Evolutionary conservation across 2,329 filamentous ascomycete species (phyloP).

Genomic region (Sporothrix euskadiensis): DNA sequence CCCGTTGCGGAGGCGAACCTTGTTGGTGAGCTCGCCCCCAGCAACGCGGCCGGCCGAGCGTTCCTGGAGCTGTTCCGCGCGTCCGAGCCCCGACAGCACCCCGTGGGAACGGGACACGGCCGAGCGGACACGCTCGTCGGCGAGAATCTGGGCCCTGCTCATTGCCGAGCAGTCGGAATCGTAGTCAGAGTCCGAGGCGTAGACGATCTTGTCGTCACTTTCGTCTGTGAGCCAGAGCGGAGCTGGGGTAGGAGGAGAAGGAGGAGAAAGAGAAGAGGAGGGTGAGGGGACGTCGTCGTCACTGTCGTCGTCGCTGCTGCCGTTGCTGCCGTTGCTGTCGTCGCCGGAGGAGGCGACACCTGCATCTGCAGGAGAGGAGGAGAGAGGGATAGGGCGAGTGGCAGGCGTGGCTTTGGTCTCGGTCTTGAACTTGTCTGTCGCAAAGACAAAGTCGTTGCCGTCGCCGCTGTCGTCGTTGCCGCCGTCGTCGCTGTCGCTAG

Average conservation of each 20-base stretch:
- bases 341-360: no score
- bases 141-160: not conserved
- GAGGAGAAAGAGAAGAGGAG: no score
- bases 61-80: constrained; percentile 25
- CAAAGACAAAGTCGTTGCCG: not conserved
- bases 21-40: not conserved
- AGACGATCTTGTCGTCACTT: not conserved
- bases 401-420: not conserved
- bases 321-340: not conserved
- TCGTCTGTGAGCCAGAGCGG: not conserved
- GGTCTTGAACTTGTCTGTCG: not conserved
- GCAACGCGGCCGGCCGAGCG: not conserved
- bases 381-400: not conserved
- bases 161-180: constrained; percentile 1
- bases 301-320: not conserved
- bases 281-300: not conserved
- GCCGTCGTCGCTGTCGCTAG: not conserved
- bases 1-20: not conserved
- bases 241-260: not conserved
- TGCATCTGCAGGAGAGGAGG: not conserved
- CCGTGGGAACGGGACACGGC: not conserved
- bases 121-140: not conserved
- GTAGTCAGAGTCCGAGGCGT: not conserved
- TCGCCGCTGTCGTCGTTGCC: not conserved
- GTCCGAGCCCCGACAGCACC: constrained; percentile 19